Conservation (phyloP, 2,329 filamentous ascomycete genomes). For the Penicillium sp. region DNA sequence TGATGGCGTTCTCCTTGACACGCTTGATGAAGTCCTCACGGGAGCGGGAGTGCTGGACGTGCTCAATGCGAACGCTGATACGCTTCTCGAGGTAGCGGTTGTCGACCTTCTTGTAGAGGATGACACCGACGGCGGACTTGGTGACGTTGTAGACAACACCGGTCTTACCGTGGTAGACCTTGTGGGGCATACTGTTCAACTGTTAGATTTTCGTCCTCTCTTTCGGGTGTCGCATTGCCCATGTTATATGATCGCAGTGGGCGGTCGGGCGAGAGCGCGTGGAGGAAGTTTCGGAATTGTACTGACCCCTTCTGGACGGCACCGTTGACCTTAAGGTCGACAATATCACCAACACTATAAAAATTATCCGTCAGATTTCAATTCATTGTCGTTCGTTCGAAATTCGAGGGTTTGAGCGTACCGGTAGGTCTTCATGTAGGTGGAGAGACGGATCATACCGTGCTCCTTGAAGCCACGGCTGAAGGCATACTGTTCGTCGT, state of each 20-base stretch:
- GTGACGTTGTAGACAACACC: conserved; percentile 99
- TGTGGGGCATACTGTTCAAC: conserved; percentile 82
- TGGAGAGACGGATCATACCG: conserved; percentile 88
- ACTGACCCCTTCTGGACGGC: conserved; percentile 95
- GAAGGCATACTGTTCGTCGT: conserved; percentile 72
- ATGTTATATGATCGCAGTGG: conserved; percentile 3
- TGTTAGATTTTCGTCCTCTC: conserved; percentile 23
- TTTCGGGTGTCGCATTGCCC: not conserved
- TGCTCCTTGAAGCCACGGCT: conserved; percentile 90
- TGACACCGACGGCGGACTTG: conserved; percentile 95
- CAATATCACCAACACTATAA: conserved; percentile 88
- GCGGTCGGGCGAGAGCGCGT: not conserved
- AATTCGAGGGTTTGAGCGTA: conserved; percentile 45
- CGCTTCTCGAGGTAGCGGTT: conserved; percentile 99
- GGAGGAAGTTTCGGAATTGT: conserved; percentile 22
- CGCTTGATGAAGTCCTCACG: conserved; percentile 94
- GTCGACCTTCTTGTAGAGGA: conserved; percentile 99
- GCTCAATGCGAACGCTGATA: conserved; percentile 98
- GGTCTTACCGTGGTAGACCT: conserved; percentile 99
- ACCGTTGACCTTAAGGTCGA: conserved; percentile 98
- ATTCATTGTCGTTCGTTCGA: conserved; percentile 24
- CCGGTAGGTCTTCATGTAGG: conserved; percentile 93
- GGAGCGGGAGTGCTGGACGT: conserved; percentile 90
- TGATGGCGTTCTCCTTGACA: conserved; percentile 92
- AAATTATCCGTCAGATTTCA: conserved; percentile 44